These are phyloP conservation scores for Cystobasidiaceae sp. DNA, from an alignment of 1,284 basidiomycete genomes.

Conservation along the genomic window DNA sequence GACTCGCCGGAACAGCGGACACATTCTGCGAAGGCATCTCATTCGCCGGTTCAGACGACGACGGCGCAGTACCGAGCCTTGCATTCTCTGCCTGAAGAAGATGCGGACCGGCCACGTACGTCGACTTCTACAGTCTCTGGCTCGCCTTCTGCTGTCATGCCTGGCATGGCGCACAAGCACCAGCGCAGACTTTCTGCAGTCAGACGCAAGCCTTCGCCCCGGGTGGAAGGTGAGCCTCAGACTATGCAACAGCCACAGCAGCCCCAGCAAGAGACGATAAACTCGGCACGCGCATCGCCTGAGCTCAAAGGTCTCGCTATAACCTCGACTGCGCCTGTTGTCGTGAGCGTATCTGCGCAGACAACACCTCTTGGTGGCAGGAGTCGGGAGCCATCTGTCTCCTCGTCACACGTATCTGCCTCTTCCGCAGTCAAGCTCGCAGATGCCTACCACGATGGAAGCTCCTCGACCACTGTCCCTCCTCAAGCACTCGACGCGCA, in stretches of 20 bases:
- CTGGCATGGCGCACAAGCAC: slow-evolving; percentile 18
- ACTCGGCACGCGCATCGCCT: too few relatives aligned
- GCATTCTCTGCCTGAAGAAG: too few relatives aligned
- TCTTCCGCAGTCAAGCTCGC: not conserved
- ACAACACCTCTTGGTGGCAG: too few relatives aligned
- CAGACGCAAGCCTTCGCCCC: not conserved
- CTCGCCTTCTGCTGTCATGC: slow-evolving; percentile 1
- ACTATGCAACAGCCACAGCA: not conserved
- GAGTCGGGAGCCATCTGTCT: too few relatives aligned
- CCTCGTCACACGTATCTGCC: too few relatives aligned
- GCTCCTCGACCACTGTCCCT: not conserved
- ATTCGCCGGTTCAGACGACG: too few relatives aligned
- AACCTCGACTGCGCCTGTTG: not conserved
- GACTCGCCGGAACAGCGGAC: too few relatives aligned
- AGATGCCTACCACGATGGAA: not conserved
- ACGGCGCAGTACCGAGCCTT: too few relatives aligned
- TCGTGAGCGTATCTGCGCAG: not conserved
- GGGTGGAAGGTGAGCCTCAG: not conserved
- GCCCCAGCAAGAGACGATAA: not conserved
- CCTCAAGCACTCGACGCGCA: not conserved
- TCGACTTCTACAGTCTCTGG: not conserved
- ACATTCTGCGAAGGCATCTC: not conserved
- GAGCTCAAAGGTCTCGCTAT: not conserved
- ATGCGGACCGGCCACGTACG: too few relatives aligned
- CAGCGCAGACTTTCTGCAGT: slow-evolving; percentile 12